Evolutionary conservation across 495 filamentous ascomycete genomes (phyloP), one percentile per base, ranked within the genome.

Genomic region (Gamarada debralockiae): DNA sequence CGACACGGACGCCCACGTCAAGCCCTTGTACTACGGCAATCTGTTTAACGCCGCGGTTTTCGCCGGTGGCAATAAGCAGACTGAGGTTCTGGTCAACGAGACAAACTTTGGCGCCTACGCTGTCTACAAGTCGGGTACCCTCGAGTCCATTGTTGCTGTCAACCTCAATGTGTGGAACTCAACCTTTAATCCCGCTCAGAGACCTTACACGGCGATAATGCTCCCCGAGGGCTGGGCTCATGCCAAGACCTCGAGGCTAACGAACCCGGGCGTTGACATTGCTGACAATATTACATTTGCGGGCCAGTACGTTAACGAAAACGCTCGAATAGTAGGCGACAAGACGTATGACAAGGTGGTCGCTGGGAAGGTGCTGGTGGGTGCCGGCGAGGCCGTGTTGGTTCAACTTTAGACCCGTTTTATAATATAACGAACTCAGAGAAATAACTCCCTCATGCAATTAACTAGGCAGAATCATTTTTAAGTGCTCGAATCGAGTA

Each of bases 11-110:
- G 38, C 49, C 3, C 37, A 47, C 15, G 41, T 45, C 10, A 56
- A 57, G 42, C 47, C 60, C 14, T 17, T 55, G n/a, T 63, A 63
- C 43, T 63, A 63, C 23, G 58, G 58, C 2, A 65, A 60, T 36
- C 27, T 65, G 17, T 53, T 53, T 22, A 56, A 25, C 9, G 55
- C 59, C 2, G 36, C 52, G 2, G 60, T 48, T 14, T 49, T 60
- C 23, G 58, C 57, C 0, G 58, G 60, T 6, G 60, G 60, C 10
- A 51, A 55, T 41, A 63, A 63, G 50, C 57, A 60, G 42, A 45
- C 51, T 23, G 44, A 25, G 8, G 42, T 50, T 6, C 22, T 63
- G 12, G 48, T 63, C 12, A 60, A 63, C 29, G 58, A 59, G 55
- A 61, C 50, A 14, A 38, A n/a, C 9, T 48, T 58, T 21, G 45